Conservation (phyloP, 2,329 filamentous ascomycete species). For the Penicillium capsulatum region DNA sequence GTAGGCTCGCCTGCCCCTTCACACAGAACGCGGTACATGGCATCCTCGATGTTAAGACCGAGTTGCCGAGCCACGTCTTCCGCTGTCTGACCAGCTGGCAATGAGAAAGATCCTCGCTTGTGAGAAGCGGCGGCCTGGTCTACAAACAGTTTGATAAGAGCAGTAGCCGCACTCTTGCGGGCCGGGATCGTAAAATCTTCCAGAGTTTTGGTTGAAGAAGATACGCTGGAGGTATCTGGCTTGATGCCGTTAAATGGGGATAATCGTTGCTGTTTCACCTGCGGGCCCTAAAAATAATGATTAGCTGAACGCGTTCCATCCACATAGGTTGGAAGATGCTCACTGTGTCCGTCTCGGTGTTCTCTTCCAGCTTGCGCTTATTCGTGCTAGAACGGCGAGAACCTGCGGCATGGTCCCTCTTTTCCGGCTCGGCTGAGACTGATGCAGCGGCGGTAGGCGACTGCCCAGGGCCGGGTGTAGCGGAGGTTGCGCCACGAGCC, state of each 20-base stretch:
- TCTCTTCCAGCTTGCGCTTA: constrained; percentile 46
- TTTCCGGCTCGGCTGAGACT: constrained; percentile 25
- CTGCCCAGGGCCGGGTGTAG: constrained; percentile 23
- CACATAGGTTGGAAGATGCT: constrained; percentile 11
- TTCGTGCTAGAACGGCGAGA: constrained; percentile 31
- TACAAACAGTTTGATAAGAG: constrained; percentile 65
- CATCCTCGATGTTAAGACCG: constrained; percentile 75
- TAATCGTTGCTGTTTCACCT: constrained; percentile 40
- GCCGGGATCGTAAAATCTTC: constrained; percentile 56
- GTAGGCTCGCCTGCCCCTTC: constrained; percentile 50
- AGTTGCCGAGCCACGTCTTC: constrained; percentile 65
- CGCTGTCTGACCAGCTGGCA: constrained; percentile 61
- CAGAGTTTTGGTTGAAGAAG: constrained; percentile 34
- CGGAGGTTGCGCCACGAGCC: constrained; percentile 26
- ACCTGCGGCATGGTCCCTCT: constrained; percentile 24
- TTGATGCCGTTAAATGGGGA: constrained; percentile 33
- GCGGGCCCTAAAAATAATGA: constrained; percentile 33
- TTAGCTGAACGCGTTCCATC: constrained; percentile 21
- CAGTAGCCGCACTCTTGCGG: constrained; percentile 66
- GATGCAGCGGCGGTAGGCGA: constrained; percentile 24
- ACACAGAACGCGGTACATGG: constrained; percentile 53
- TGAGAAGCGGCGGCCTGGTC: constrained; percentile 63
- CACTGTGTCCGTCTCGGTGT: constrained; percentile 34
- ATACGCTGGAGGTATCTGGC: constrained; percentile 32
- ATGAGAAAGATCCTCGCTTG: constrained; percentile 59